Evolutionary conservation across 2,329 filamentous ascomycete species (phyloP), one percentile per base, ranked within the genome.

Genomic region (Neophaeococcomyces aloes): DNA sequence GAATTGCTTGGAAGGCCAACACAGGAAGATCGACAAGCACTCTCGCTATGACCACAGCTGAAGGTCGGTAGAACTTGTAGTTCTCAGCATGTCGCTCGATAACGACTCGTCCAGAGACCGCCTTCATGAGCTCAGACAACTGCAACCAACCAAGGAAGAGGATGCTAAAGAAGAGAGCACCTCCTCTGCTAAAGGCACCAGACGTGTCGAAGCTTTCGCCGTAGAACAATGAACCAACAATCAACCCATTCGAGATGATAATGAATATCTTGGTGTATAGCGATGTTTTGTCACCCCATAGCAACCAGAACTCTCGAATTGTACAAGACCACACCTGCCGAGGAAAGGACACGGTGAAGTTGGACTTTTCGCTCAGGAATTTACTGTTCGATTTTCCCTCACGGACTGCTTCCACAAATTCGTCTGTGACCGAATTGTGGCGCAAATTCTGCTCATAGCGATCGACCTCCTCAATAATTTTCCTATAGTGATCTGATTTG

Each of bases 191-290:
- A 59, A 83, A 83, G 10, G 77, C 74, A 29, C 79, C 79, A 31
- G 65, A 68, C 1, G 78, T 80, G 53, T 75, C 68, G 4, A 71
- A 55, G 0, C 74, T 64, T 56, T 79, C 69, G 10, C 76, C 83
- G 55, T 86, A 85, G 64, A 91, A 91, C 14, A 91, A 69, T 2
- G 81, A 85, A 1, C 83, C 81, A 42, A 88, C 79, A 48, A 93
- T 84, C 7, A 93, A 69, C 44, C 64, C 75, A 59, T 85, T 84
- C 45, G 80, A 74, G 45, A 89, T 63, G 54, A 87, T 83, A 58
- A 86, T 86, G 62, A 86, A 83, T 47, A 83, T 72, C 53, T 89
- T 91, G 31, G 83, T 89, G 60, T 79, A 81, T 1, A 91, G 69
- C 0, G 83, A 81, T 1, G 78, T 79, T 47, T 73, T 79, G 61